Evolutionary conservation across 78 protist genomes (phyloP).

Genomic region (Trichosphaerium sp.): DNA sequence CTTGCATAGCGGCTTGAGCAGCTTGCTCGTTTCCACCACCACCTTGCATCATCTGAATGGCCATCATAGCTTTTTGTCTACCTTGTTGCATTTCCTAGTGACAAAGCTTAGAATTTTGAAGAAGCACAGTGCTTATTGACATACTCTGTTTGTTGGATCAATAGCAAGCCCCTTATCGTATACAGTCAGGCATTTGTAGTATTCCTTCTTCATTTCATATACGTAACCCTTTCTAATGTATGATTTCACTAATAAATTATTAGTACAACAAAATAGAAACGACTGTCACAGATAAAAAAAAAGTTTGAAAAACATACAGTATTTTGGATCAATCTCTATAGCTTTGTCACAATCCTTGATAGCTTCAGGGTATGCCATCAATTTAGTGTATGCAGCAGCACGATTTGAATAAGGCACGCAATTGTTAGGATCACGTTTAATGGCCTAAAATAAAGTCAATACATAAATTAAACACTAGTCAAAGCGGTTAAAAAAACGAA

Average conservation of each 20-base stretch:
- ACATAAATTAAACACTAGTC: too few species aligned
- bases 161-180: constrained; percentile 69
- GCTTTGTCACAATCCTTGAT: constrained; percentile 57
- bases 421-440: constrained; percentile 73
- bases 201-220: constrained; percentile 63
- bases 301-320: not conserved
- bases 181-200: constrained; percentile 59
- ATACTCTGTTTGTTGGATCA: too few species aligned
- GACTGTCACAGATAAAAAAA: not conserved
- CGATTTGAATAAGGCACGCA: constrained; percentile 63
- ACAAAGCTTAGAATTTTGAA: constrained; percentile 19
- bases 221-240: constrained; percentile 49
- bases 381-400: constrained; percentile 55
- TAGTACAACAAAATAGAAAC: not conserved
- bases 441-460: too few species aligned
- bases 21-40: constrained; percentile 57
- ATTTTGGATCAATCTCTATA: constrained; percentile 44
- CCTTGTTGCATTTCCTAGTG: constrained; percentile 50
- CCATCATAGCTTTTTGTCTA: not conserved
- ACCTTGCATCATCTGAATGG: constrained; percentile 5
- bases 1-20: constrained; percentile 50
- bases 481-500: constrained; percentile 50
- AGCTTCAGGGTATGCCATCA: constrained; percentile 44
- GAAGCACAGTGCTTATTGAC: not conserved
- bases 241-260: constrained; percentile 29